Evolutionary conservation across 2,329 filamentous ascomycete species (phyloP), one percentile per base, ranked within the genome.

Genomic region (Stromatinia cepivora): DNA sequence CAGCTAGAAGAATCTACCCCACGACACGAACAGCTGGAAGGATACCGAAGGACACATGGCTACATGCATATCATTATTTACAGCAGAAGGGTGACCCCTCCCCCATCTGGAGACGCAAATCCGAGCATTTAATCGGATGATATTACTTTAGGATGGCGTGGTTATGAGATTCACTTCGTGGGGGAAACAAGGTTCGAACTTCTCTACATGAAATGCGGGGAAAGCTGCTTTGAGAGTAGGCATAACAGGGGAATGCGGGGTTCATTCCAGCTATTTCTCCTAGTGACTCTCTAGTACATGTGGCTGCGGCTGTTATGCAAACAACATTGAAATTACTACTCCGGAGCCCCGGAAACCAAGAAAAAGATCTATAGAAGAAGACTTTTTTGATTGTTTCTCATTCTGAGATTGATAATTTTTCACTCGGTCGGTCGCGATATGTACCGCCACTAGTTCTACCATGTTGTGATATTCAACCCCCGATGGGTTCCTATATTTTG

Each of bases 121-220:
- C 22, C 10, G 17, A 50, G 22, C 17, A 63, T 36, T 31, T 4
- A 20, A 39, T 46, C 25, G 39, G 17, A 28, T 31, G 15, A 13
- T 46, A 42, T 42, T 42, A 6, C 5, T 11, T 5, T 15, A 45
- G 1, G 11, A 61, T 61, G 39, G 39, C 25, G 58, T 61, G 58
- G 39, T 61, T 34, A 8, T 46, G 25, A 28, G 25, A 17, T 34
- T 31, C 25, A n/a, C 17, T 22, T 15, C 28, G 25, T 31, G 20
- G 58, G 22, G 20, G 5, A 25, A 59, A 28, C n/a, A 45, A 59
- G 36, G 39, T 45, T 59, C 20, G 25, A 13, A 4, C 15, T 42
- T 61, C 57, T 28, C 39, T 25, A 15, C 39, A 46, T 61, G 39
- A 31, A 17, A 61, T 61, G 58, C 58, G 58, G 58, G 58, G 58